Evolutionary conservation across 2,329 filamentous ascomycete genomes (phyloP), one percentile per base, ranked within the genome.

Genomic region (Cladobotryum mycophilum): DNA sequence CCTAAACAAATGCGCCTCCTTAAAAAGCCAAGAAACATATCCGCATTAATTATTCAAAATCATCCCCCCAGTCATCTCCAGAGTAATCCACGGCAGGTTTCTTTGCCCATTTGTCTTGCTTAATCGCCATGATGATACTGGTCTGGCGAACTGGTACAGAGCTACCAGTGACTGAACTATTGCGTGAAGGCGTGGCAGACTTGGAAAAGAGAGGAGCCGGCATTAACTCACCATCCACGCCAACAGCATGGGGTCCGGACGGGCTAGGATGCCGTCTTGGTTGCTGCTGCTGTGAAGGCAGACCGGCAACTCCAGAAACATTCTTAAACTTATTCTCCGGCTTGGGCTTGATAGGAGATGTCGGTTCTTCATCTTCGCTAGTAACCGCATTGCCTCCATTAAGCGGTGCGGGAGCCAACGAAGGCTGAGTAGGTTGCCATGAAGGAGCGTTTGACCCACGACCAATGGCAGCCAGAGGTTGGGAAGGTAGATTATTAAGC

Each of bases 31-130:
- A 38, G n/a, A 38, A 38, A 38, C 5, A 38, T 38, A 9, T 38
- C 36, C 6, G 7, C 36, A 17, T 38, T 38, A 38, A n/a, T 17
- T 12, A 38, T 25, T 42, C 41, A 42, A 42, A 42, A 14, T 58
- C 56, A 45, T 57, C 53, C 1, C 60, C 62, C 63, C 62, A 65
- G 15, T 56, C 61, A 2, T 56, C 60, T 3, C 63, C 63, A 0
- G 63, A 65, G 33, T 64, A 64, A 48, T 66, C 62, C 9, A 50
- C 56, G 1, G 58, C 56, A 7, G 61, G 53, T 12, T 53, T 58
- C 41, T 55, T 56, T 7, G 55, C 52, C 62, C 60, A 63, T 38
- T 58, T 60, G 37, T 56, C 49, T 33, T 52, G 41, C 17, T 22
- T 36, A n/a, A 22, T 47, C 38, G 45, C n/a, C 30, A 15, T 25